These are phyloP conservation scores for Physcomitrellopsis africana DNA, from an alignment of 225 moss, liverwort and hornwort species.

Conservation along the genomic window DNA sequence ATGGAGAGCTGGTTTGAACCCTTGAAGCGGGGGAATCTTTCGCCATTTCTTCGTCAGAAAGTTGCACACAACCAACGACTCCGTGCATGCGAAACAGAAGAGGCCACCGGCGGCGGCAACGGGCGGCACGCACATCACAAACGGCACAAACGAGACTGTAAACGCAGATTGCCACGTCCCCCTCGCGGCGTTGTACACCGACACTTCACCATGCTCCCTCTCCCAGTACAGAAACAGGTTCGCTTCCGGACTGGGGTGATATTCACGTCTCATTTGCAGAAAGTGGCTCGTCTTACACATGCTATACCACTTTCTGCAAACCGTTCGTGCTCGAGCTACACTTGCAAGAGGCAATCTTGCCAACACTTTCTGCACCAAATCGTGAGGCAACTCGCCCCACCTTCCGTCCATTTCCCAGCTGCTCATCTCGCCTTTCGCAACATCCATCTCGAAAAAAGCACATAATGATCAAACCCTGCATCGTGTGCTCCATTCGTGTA, in stretches of 20 bases:
- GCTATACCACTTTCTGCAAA: slow-evolving; percentile 56
- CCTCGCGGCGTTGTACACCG: slow-evolving; percentile 38
- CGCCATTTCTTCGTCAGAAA: slow-evolving; percentile 51
- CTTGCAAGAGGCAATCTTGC: slow-evolving; percentile 43
- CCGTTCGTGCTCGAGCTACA: slow-evolving; percentile 46
- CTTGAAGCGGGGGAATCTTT: slow-evolving; percentile 42
- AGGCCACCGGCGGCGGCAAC: slow-evolving; percentile 49
- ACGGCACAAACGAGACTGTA: slow-evolving; percentile 51
- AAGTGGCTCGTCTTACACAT: slow-evolving; percentile 47
- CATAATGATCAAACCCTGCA: too few species aligned
- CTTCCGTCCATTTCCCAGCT: slow-evolving; percentile 38
- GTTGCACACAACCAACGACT: slow-evolving; percentile 58
- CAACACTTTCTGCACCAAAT: slow-evolving; percentile 53
- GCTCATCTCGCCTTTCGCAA: slow-evolving; percentile 22
- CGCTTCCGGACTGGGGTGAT: slow-evolving; percentile 36
- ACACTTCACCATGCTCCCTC: slow-evolving; percentile 42
- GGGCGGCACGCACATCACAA: slow-evolving; percentile 52
- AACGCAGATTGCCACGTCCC: slow-evolving; percentile 47
- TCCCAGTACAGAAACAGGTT: slow-evolving; percentile 57
- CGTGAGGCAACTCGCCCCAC: slow-evolving; percentile 55
- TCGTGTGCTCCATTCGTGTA: background rate
- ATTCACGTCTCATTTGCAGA: slow-evolving; percentile 40
- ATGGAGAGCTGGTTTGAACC: slow-evolving; percentile 56
- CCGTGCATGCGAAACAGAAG: slow-evolving; percentile 60
- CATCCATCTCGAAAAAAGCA: background rate